phyloP scores from a whole-genome alignment of 495 filamentous ascomycete genomes.

The Polyplosphaeria fusca region DNA sequence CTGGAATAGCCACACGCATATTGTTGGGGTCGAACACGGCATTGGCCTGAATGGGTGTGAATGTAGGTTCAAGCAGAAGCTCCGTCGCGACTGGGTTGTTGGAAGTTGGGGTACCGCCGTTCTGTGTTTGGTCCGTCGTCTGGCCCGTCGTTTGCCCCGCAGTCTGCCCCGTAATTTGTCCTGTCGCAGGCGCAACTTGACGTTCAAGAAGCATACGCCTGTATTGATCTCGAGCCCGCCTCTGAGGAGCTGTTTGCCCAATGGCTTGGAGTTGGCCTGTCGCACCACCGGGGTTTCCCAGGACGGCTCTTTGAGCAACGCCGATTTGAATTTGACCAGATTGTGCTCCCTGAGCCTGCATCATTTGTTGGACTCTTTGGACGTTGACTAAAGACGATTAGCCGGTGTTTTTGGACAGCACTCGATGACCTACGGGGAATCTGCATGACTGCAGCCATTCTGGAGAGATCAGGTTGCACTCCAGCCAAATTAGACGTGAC shows the following conservation, averaged over 20 bases:
- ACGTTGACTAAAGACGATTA: constrained; percentile 30
- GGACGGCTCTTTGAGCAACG: constrained; percentile 30
- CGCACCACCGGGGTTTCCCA: constrained; percentile 34
- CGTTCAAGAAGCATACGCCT: not conserved
- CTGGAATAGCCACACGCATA: constrained; percentile 30
- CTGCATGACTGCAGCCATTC: constrained; percentile 35
- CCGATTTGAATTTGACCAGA: constrained; percentile 19
- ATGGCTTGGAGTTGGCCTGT: constrained; percentile 15
- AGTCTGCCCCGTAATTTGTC: not conserved
- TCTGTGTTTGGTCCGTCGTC: not conserved
- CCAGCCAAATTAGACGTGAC: constrained; percentile 33
- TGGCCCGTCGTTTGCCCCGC: not conserved
- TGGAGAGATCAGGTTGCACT: constrained; percentile 30
- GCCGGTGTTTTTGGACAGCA: not conserved
- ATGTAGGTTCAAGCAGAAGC: constrained; percentile 34
- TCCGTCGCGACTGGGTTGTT: constrained; percentile 33
- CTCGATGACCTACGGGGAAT: constrained; percentile 33
- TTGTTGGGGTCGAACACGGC: constrained; percentile 29
- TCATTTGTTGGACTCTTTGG: constrained; percentile 24
- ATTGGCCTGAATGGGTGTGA: constrained; percentile 31
- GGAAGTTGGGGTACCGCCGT: constrained; percentile 4
- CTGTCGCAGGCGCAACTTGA: not conserved
- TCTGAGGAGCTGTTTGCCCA: constrained; percentile 7
- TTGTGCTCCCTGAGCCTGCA: constrained; percentile 27
- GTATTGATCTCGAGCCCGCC: constrained; percentile 3